Conservation (phyloP, 257 asterid genomes). For the Penstemon eatonii region DNA sequence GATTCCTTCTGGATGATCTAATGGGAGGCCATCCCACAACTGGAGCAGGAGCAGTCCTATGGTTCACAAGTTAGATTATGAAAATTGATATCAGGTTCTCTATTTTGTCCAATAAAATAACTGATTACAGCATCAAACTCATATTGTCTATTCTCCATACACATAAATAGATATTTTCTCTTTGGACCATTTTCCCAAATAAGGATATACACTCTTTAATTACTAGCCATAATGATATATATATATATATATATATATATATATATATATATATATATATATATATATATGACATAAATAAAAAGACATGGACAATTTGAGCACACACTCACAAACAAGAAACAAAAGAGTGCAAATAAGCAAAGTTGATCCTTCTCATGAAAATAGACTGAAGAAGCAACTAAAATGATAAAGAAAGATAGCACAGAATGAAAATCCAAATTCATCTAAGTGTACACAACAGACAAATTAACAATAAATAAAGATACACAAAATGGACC, state of each 20-base stretch:
- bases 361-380: constrained; percentile 3
- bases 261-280: too few relatives aligned
- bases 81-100: neutral
- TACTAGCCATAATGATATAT: constrained; percentile 2
- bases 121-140: neutral
- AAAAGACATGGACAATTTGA: neutral
- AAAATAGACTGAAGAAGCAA: constrained; percentile 21
- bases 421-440: neutral
- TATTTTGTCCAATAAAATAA: neutral
- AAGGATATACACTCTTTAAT: neutral
- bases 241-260: neutral
- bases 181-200: neutral
- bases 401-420: neutral
- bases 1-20: constrained; percentile 73
- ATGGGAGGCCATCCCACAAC: constrained; percentile 99
- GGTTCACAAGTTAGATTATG: neutral
- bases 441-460: constrained; percentile 4
- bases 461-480: constrained; percentile 25
- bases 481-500: constrained; percentile 43
- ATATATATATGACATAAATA: constrained; percentile 1
- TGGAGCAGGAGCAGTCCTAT: constrained; percentile 74
- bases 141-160: too few relatives aligned
- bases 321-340: neutral
- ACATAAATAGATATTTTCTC: too few relatives aligned
- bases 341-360: neutral